Evolutionary conservation across 1,284 basidiomycete genomes (phyloP), one percentile per base, ranked within the genome.

Genomic region (Austroboletus novae-zelandiae): DNA sequence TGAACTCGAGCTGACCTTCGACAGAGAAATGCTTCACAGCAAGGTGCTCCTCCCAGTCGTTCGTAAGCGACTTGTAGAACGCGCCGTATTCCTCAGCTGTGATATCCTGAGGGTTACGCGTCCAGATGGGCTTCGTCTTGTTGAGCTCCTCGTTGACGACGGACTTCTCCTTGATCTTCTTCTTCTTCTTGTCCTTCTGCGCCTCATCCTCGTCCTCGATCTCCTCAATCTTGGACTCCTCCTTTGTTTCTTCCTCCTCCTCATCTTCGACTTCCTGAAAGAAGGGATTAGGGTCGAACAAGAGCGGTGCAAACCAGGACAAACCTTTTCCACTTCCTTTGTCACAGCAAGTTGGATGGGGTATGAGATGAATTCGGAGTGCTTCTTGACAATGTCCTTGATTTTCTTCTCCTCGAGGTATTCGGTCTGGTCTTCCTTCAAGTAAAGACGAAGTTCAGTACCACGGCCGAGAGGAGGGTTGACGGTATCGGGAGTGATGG

Each of bases 101-200:
- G 73, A 99, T 98, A 40, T 97, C 95, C 60, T 81, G 79, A 61
- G 97, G 96, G 76, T 98, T 97, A 69, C 96, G 89, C 54, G 96
- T 99, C 96, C 96, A 99, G 74, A 99, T 89, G 55, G 96, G 97
- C 80, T 99, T 99, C 63, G 95, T 98, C 87, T 98, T 98, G 91
- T 99, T 99, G 69, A 99, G 90, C 79, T 98, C 97, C 79, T 99
- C 94, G 74, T 96, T 90, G 69, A 91, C 83, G 58, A 84, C 84
- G 65, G 87, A 85, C 68, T 78, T 81, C 80, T 94, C 91, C 83
- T 94, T 96, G 80, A 98, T 78, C 81, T 89, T 99, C 84, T 96
- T 97, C 58, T 81, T 96, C 86, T 98, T 98, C 84, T 98, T 95
- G 58, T 88, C 81, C 73, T 93, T 94, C 63, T 86, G 83, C 71